Base-by-base conservation (phyloP, 805 yeast genomes). In the Candida pseudoglaebosa region DNA sequence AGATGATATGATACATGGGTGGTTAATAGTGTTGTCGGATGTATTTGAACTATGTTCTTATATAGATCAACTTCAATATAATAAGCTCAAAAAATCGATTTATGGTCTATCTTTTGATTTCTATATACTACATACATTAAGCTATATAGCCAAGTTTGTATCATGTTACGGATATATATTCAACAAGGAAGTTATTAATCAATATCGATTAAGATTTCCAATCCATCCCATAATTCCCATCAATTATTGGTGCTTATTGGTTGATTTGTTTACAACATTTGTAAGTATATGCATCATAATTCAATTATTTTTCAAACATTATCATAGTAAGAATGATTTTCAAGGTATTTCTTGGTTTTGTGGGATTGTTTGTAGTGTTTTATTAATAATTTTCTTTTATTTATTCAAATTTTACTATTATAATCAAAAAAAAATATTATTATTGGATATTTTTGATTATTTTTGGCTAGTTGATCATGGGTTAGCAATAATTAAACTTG, bases 361-460 rank as follows among this genome's bases (percentile, higher is more conserved):
- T 19, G 32, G 36, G 12, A 19, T 39, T 5, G 16, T 45, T 10
- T 5, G 46, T 16, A 18, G 30, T 2, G 18, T 32, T 3, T 30
- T 48, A 13, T 5, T 30, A 2, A n/a, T 34, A 2, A 35, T 33
- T 3, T 32, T 44, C 6, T n/a, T 42, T 5, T 43, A 39, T 34
- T 16, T 49, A 10, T 17, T 33, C 2, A 28, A 34, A 32, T 30
- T 14, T 8, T 38, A 24, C n/a, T 2, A 16, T 3, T 22, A 14
- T 14, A 28, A 28, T 4, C 28, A 33, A 22, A 39, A 13, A 18
- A 37, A 41, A 6, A 24, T 70, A 1, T 60, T 55, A 36, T 47
- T 52, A 19, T 43, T 74, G 15, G 80, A 76, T 43, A 53, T 66
- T 22, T 43, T 70, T 3, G 73, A 72, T 38, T 61, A 44, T 32